These are phyloP conservation scores for Solanum corneliomulleri DNA, from an alignment of 257 asterid genomes.

Conservation along the genomic window DNA sequence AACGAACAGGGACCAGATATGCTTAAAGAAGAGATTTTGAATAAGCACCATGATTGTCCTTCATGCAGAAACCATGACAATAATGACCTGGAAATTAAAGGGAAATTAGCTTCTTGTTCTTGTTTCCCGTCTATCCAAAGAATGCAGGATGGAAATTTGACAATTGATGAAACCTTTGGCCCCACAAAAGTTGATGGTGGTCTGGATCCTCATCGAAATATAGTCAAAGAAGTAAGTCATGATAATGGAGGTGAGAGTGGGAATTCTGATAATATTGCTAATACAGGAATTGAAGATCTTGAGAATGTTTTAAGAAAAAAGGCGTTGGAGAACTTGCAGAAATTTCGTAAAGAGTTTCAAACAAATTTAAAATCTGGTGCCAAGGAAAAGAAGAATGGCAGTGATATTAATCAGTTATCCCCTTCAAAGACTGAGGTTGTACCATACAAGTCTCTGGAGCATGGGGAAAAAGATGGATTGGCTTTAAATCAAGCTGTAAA, in stretches of 20 bases:
- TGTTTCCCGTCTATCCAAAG: slow-evolving; percentile 10
- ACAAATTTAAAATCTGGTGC: slow-evolving; percentile 5
- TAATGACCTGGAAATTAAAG: slow-evolving; percentile 28
- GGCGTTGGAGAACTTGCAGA: slow-evolving; percentile 76
- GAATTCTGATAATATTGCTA: slow-evolving; percentile 12
- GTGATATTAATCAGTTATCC: slow-evolving; percentile 7
- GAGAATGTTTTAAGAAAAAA: slow-evolving; percentile 70
- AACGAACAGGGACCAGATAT: slow-evolving; percentile 28
- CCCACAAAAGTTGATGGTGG: slow-evolving; percentile 5
- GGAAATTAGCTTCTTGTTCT: slow-evolving; percentile 17
- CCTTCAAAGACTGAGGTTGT: slow-evolving; percentile 1
- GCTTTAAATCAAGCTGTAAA: background rate
- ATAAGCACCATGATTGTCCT: slow-evolving; percentile 50
- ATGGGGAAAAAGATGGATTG: background rate
- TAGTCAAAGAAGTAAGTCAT: background rate
- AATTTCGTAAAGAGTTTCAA: slow-evolving; percentile 33
- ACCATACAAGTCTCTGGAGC: slow-evolving; percentile 10
- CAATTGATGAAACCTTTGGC: slow-evolving; percentile 1
- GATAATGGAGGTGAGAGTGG: slow-evolving; percentile 14
- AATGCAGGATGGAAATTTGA: slow-evolving; percentile 14
- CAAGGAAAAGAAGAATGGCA: slow-evolving; percentile 8
- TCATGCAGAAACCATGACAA: slow-evolving; percentile 47
- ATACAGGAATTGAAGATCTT: slow-evolving; percentile 29
- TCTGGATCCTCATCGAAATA: slow-evolving; percentile 8
- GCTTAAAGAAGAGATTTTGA: slow-evolving; percentile 46